Evolutionary conservation across 495 filamentous ascomycete species (phyloP), one percentile per base, ranked within the genome.

Genomic region (Parathielavia hyrcaniae): DNA sequence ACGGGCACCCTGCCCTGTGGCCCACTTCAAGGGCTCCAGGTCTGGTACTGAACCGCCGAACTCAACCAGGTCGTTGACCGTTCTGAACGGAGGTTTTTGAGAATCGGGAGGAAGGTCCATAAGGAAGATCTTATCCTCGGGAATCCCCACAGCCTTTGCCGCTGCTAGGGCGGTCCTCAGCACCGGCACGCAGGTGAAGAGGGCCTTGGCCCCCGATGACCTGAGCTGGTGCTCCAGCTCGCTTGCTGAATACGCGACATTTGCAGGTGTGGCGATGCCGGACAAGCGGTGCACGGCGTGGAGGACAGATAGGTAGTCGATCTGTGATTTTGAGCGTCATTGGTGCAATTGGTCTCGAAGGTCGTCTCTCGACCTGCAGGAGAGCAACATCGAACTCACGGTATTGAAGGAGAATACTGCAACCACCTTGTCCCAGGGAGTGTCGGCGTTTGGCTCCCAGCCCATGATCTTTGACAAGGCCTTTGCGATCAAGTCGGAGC

Each of bases 351-450:
- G 5, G 23, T 14, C 20, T 44, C 20, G 26, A 9, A 19, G 0
- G 19, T 22, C 11, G 23, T 7, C 46, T 40, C 2, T 23, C 16
- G 35, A 5, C 20, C 36, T 1, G 5, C 35, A 23, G 1, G 1
- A 17, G 39, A 32, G 16, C 12, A 40, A n/a, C n/a, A n/a, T n/a
- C n/a, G n/a, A n/a, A 67, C 81, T 46, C 75, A 91, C 90, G 23
- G 89, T 89, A 62, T 96, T 96, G 53, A 91, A 61, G 38, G 83
- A 85, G 70, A 89, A 95, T 12, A 91, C 72, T 12, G 79, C 85
- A 48, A 90, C 63, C 22, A 90, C 84, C 72, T 93, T 96, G 63
- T 96, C 91, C 86, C 87, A 95, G 65, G 91, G 87, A 0, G 81
- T 81, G 20, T 89, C 89, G 57, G 80, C 63, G 61, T 92, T 91